These are phyloP conservation scores for Panaeolus papilionaceus DNA, from an alignment of 768 basidiomycete genomes.

Conservation along the genomic window DNA sequence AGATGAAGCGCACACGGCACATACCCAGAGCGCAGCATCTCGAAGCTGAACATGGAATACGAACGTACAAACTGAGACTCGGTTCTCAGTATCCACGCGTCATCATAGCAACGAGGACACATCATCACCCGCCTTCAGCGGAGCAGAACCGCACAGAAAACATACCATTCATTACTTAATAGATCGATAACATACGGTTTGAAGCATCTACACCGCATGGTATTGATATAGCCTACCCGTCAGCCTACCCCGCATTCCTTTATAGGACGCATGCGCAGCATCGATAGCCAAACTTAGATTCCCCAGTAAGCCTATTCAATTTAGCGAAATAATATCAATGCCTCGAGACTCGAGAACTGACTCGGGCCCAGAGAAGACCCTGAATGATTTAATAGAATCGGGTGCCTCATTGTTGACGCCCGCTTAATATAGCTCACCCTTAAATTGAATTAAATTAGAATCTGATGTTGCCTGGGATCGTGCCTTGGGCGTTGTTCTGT, in stretches of 20 bases:
- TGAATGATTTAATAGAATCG: no score
- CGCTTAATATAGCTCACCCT: neutral
- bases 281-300: no score
- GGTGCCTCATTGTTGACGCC: conserved; percentile 7
- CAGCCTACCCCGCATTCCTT: neutral
- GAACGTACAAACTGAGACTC: neutral
- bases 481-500: neutral
- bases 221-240: neutral
- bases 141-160: neutral
- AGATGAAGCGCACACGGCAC: neutral
- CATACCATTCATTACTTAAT: neutral
- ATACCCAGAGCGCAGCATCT: neutral
- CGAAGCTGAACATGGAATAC: neutral
- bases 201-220: conserved; percentile 4
- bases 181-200: conserved; percentile 3
- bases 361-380: no score
- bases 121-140: neutral
- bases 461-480: neutral
- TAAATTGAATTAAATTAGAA: neutral
- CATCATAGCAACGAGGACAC: neutral
- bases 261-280: neutral
- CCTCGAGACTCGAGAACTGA: no score
- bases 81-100: neutral
- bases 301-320: no score
- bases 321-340: no score